These are phyloP conservation scores for Phytophthora sp. DNA, from an alignment of 352 stramenopile genomes.

Conservation along the genomic window DNA sequence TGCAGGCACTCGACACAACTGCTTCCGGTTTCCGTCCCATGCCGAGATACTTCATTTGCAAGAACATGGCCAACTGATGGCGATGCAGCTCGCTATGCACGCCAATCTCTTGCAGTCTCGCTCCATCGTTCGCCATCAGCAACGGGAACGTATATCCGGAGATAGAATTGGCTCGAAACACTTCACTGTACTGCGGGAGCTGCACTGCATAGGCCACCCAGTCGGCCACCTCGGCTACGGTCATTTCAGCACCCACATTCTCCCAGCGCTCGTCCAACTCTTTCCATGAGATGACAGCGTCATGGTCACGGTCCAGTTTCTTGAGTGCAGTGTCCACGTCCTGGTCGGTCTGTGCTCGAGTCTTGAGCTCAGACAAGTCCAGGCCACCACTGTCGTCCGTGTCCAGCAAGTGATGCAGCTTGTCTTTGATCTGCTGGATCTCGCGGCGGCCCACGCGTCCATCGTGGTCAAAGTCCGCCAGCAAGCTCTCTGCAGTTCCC, in stretches of 20 bases:
- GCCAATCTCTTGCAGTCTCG: constrained; percentile 72
- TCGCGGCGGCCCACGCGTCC: constrained; percentile 73
- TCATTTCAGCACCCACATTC: constrained; percentile 84
- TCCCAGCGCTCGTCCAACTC: constrained; percentile 88
- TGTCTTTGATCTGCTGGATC: constrained; percentile 85
- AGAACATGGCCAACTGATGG: constrained; percentile 81
- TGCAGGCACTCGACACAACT: constrained; percentile 52
- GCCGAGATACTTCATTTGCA: constrained; percentile 83
- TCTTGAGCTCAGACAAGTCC: constrained; percentile 76
- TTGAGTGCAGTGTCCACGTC: constrained; percentile 74
- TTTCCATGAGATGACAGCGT: constrained; percentile 82
- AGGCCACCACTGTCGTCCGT: constrained; percentile 78
- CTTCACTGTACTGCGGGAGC: constrained; percentile 79
- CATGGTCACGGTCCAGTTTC: constrained; percentile 79
- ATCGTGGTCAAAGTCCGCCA: constrained; percentile 85
- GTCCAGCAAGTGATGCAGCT: constrained; percentile 82
- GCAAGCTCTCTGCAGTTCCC: constrained; percentile 61
- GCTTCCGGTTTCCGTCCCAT: constrained; percentile 72
- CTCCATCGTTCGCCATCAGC: constrained; percentile 84
- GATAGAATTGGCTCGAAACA: constrained; percentile 82
- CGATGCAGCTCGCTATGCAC: constrained; percentile 75
- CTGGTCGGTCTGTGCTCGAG: constrained; percentile 54
- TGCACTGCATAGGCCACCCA: constrained; percentile 85
- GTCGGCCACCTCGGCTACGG: constrained; percentile 79
- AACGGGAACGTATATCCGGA: constrained; percentile 88